Percentiles rank a stretch among this genome's conserved stretches.
phyloP scores from a whole-genome alignment of 306 rosid species.

The Sophora flavescens region DNA sequence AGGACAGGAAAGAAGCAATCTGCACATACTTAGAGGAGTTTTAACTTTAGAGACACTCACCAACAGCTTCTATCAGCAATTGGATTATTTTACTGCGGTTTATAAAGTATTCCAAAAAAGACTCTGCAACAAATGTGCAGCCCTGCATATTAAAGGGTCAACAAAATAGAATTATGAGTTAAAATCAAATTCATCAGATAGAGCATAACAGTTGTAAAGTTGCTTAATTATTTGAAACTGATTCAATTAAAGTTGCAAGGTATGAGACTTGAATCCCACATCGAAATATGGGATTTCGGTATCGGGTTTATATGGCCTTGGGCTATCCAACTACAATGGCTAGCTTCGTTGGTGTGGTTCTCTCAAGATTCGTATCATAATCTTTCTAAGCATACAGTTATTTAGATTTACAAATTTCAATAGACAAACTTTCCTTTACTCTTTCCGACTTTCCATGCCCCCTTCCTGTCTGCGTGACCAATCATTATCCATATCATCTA shows the following conservation, averaged over 20 bases:
- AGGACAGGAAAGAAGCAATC: slow-evolving; percentile 3
- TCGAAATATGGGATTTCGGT: no score
- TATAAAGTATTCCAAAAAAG: slow-evolving; percentile 60
- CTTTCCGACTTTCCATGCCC: no score
- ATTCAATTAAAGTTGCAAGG: background rate
- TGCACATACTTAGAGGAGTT: slow-evolving; percentile 24
- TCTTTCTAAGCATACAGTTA: slow-evolving; percentile 1
- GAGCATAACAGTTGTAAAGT: slow-evolving; percentile 3
- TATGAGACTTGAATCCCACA: no score
- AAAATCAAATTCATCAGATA: slow-evolving; percentile 4
- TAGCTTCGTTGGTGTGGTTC: no score
- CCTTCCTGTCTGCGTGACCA: background rate
- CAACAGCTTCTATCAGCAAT: slow-evolving; percentile 85
- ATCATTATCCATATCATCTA: slow-evolving; percentile 14
- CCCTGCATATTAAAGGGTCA: slow-evolving; percentile 67
- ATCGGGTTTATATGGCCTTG: no score
- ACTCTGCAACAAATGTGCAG: slow-evolving; percentile 61
- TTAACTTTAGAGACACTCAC: slow-evolving; percentile 53
- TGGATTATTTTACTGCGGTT: slow-evolving; percentile 70
- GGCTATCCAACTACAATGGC: no score
- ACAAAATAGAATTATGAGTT: slow-evolving; percentile 34
- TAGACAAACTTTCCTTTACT: background rate
- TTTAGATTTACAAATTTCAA: slow-evolving; percentile 3
- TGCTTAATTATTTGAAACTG: slow-evolving; percentile 22
- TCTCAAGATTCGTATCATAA: background rate